Evolutionary conservation across 768 basidiomycete genomes (phyloP).

Genomic region (Mycena galericulata): DNA sequence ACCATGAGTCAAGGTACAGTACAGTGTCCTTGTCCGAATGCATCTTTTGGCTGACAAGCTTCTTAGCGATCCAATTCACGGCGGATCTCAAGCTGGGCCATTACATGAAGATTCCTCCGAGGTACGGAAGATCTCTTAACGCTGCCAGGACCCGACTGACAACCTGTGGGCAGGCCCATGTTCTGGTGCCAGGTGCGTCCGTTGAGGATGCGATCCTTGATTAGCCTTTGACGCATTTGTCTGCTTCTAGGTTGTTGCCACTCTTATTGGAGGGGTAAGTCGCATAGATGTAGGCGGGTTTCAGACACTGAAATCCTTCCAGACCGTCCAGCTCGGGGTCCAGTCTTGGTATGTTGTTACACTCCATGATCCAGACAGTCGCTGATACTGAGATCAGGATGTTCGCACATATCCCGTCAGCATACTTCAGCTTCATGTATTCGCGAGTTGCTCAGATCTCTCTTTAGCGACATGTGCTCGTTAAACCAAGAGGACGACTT

Average conservation of each 20-base stretch:
- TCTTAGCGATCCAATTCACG: slow-evolving; percentile 72
- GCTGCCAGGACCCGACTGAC: neutral
- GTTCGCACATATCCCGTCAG: slow-evolving; percentile 70
- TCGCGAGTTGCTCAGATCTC: neutral
- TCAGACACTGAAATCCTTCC: too few species aligned
- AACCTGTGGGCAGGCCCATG: slow-evolving; percentile 55
- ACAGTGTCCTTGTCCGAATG: neutral
- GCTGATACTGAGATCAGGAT: slow-evolving; percentile 55
- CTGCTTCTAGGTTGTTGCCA: slow-evolving; percentile 59
- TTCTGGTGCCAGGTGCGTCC: slow-evolving; percentile 68
- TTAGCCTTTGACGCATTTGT: neutral
- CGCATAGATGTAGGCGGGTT: neutral
- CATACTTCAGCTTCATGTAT: neutral
- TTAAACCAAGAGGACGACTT: slow-evolving; percentile 60
- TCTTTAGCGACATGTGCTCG: slow-evolving; percentile 60
- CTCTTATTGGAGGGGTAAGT: slow-evolving; percentile 61
- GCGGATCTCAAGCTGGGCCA: slow-evolving; percentile 84
- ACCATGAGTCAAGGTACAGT: slow-evolving; percentile 64
- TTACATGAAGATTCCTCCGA: slow-evolving; percentile 73
- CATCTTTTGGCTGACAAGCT: slow-evolving; percentile 41
- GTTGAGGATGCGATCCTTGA: neutral
- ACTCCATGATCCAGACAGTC: neutral
- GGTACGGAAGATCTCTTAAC: slow-evolving; percentile 72
- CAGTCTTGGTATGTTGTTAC: slow-evolving; percentile 63
- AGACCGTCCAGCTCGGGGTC: slow-evolving; percentile 73